These are phyloP conservation scores for Dothidotthia symphoricarpi DNA, from an alignment of 2,329 filamentous ascomycete genomes.

Conservation along the genomic window DNA sequence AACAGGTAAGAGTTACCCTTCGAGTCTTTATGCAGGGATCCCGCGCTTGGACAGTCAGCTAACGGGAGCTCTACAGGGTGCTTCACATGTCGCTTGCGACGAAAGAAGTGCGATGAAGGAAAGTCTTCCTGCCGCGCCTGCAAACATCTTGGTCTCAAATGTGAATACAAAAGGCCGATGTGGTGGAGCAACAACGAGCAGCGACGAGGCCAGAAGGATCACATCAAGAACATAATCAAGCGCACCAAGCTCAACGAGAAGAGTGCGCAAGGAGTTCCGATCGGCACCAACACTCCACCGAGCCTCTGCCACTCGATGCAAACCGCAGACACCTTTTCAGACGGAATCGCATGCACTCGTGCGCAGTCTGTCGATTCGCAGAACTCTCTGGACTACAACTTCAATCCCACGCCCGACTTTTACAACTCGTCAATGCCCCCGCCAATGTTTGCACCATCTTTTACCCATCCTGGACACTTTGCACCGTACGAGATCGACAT, in stretches of 20 bases:
- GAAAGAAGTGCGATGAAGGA: conserved; percentile 69
- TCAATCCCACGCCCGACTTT: conserved; percentile 63
- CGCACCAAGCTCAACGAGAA: conserved; percentile 93
- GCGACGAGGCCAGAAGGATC: conserved; percentile 82
- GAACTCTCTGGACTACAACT: conserved; percentile 62
- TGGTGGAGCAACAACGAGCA: conserved; percentile 97
- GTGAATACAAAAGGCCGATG: conserved; percentile 93
- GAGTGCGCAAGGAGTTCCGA: conserved; percentile 54
- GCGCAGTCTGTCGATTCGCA: conserved; percentile 80
- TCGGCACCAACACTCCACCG: conserved; percentile 65
- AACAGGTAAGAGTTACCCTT: conserved; percentile 68
- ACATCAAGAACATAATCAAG: conserved; percentile 97
- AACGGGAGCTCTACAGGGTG: conserved; percentile 53
- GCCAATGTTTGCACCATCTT: conserved; percentile 45
- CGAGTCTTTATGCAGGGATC: conserved; percentile 38
- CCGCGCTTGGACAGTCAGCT: conserved; percentile 36
- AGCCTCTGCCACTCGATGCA: conserved; percentile 78
- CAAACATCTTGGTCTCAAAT: conserved; percentile 73
- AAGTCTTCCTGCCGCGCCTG: conserved; percentile 65
- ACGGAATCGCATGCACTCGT: conserved; percentile 66
- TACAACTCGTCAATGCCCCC: conserved; percentile 62
- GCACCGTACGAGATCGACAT: conserved; percentile 91
- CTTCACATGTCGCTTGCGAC: conserved; percentile 65
- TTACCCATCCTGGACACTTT: conserved; percentile 58
- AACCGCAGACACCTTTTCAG: conserved; percentile 76